phyloP scores from a whole-genome alignment of 164 flowering plant genomes.

The Euptelea pleiosperma region DNA sequence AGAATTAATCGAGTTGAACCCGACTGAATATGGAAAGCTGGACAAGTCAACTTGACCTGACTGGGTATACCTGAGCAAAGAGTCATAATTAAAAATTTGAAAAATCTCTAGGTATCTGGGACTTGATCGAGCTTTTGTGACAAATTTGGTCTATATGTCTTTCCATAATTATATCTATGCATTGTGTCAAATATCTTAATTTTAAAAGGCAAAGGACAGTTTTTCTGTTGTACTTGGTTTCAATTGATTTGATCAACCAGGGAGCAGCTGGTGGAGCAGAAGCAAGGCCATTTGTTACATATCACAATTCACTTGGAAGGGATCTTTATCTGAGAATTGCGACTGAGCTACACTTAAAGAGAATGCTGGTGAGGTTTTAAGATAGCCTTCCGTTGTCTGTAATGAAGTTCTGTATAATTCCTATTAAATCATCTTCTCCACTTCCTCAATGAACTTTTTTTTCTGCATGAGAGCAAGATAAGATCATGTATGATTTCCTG shows the following conservation, averaged over 20 bases:
- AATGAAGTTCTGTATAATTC: too few species aligned
- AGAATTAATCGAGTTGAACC: too few species aligned
- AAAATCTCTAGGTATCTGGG: too few species aligned
- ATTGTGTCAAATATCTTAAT: neutral
- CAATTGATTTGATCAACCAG: conserved; percentile 42
- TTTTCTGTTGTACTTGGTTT: conserved; percentile 21
- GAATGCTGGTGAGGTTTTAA: conserved; percentile 80
- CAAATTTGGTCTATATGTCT: neutral
- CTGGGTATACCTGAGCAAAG: neutral
- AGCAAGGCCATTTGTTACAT: conserved; percentile 93
- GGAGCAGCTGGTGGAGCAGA: conserved; percentile 99
- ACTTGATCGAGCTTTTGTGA: too few species aligned
- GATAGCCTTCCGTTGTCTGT: too few species aligned
- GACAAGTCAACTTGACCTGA: neutral
- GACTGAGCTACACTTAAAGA: conserved; percentile 90
- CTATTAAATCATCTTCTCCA: too few species aligned
- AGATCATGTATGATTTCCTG: too few species aligned
- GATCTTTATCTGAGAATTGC: conserved; percentile 93
- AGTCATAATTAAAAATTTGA: too few species aligned
- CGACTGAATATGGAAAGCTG: neutral
- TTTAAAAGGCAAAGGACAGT: neutral
- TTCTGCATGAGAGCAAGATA: too few species aligned
- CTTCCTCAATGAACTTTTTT: too few species aligned
- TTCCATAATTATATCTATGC: neutral
- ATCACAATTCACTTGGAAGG: conserved; percentile 90